Conservation (phyloP, 768 basidiomycete species). For the Suillus luteus region DNA sequence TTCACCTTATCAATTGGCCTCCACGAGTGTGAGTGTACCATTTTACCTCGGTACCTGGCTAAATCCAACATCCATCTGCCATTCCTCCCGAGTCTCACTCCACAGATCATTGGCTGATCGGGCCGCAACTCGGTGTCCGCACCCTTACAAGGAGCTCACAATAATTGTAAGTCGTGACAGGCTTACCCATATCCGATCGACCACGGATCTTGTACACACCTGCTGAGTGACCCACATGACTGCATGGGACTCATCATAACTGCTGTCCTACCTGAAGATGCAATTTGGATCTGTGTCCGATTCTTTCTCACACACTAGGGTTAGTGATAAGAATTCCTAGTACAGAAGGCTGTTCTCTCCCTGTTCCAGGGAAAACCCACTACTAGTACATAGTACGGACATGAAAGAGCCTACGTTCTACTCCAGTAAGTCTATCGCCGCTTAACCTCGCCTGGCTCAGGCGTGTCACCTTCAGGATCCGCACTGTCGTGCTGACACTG, state of each 20-base stretch:
- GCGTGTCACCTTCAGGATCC: constrained; percentile 1
- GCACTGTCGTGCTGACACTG: not conserved
- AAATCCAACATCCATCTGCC: not conserved
- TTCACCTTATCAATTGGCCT: not conserved
- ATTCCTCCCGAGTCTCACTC: constrained; percentile 4
- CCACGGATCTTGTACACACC: constrained; percentile 2
- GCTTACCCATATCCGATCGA: not conserved
- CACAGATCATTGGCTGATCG: constrained; percentile 5
- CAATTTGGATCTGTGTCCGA: not conserved
- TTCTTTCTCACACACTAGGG: constrained; percentile 2
- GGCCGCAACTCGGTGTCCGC: not conserved
- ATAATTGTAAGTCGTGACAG: not conserved
- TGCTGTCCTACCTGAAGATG: not conserved
- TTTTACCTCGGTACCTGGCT: not conserved
- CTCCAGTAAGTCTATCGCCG: constrained; percentile 1
- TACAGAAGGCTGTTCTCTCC: not conserved
- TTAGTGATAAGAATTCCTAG: not conserved
- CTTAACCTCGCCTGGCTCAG: not conserved
- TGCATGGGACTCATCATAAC: constrained; percentile 1
- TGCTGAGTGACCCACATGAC: not conserved
- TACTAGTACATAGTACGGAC: not conserved
- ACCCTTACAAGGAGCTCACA: not conserved
- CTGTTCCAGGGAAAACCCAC: not conserved
- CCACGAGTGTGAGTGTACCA: not conserved
- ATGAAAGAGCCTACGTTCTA: constrained; percentile 1